Conservation (phyloP, 176 grass and related monocot species). For the Aegilops umbellulata region DNA sequence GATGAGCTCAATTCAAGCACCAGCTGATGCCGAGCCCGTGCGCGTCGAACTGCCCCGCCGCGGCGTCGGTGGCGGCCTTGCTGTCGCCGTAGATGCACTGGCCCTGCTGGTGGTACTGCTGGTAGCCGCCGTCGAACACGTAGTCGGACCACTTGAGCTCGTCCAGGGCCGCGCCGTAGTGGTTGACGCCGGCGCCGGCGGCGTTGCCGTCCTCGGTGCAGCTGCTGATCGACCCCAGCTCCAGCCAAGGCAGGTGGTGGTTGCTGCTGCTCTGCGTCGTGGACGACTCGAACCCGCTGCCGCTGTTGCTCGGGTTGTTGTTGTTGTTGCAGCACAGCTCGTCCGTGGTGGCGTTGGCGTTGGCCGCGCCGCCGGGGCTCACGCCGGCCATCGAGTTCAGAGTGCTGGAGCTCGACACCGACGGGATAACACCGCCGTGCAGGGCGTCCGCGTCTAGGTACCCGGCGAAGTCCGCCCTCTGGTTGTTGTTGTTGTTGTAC, state of each 20-base stretch:
- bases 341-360: background rate
- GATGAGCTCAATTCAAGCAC: conserved; percentile 34
- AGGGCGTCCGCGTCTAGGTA: conserved; percentile 36
- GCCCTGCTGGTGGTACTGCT: conserved; percentile 22
- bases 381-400: conserved; percentile 50
- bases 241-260: conserved; percentile 37
- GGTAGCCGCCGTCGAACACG: conserved; percentile 47
- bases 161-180: conserved; percentile 48
- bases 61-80: conserved; percentile 20
- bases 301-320: conserved; percentile 6
- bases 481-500: conserved; percentile 22
- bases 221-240: conserved; percentile 32
- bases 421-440: conserved; percentile 8
- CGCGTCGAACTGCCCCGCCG: conserved; percentile 33
- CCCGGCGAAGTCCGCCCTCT: conserved; percentile 14
- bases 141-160: conserved; percentile 68
- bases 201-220: background rate
- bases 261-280: background rate
- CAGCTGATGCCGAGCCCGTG: conserved; percentile 29
- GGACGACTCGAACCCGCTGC: conserved; percentile 25
- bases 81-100: conserved; percentile 51
- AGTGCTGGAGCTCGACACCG: conserved; percentile 50
- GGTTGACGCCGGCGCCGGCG: background rate
- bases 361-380: conserved; percentile 28
- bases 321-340: conserved; percentile 32